Base-by-base conservation (phyloP, 768 basidiomycete genomes). In the Gyrodon lividus region DNA sequence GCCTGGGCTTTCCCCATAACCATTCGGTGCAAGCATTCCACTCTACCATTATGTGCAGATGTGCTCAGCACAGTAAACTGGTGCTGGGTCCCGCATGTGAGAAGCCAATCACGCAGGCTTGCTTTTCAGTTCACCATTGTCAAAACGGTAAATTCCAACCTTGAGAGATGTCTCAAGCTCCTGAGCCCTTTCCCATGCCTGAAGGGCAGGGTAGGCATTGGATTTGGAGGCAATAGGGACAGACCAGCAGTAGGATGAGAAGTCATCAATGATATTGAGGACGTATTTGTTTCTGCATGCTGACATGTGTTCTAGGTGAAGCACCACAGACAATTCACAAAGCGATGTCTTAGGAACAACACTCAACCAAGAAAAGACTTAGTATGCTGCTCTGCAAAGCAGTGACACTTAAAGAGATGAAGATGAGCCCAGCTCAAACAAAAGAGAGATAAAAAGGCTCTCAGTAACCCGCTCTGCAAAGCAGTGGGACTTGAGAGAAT, bases 1-100 rank as follows among this genome's bases (percentile, higher is more conserved):
- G 70, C 53, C 1, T 57, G 50, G 3, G 62, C 65, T 35, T 68
- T 63, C 14, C 57, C 60, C 47, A 73, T 58, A 6, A 73, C 49
- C 0, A 71, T 75, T 6, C 60, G 58, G 44, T 77, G 73, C 31
- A 69, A 46, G 0, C 69, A 60, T 44, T 77, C 72, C 3, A 71
- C 71, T 8, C 56, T 51, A 4, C 75, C 72, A 50, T 69, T 75
- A 12, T 74, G 68, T 0, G 66, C 66, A n/a, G 70, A 74, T 7
- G 70, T 74, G 54, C 74, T 61, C 0, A 70, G 65, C 0, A 68
- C 67, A 0, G 68, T 70, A 45, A 46, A 60, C 17, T 63, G 41
- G 9, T 60, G 54, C 1, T 39, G 8, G 1, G 51, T 59, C 4
- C 68, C 63, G 1, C 52, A 26, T 0, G 35, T 26, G 8, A 41